phyloP scores from a whole-genome alignment of 805 yeast genomes.

The Citeromyces nyonsensis region DNA sequence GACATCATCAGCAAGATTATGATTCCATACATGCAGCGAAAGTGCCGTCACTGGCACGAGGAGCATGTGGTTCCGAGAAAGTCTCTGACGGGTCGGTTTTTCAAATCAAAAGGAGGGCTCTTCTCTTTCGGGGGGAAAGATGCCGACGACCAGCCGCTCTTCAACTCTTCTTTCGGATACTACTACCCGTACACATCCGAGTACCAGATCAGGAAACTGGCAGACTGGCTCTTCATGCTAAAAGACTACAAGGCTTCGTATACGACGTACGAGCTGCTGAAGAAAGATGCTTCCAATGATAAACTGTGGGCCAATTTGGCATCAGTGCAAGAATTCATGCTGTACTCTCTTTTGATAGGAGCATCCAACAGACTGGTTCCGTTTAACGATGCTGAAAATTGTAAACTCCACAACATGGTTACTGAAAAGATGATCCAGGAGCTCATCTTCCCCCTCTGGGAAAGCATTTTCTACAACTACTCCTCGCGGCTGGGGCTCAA shows the following conservation, averaged over 20 bases:
- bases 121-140: not conserved
- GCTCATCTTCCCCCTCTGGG: conserved; percentile 44
- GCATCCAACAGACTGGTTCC: conserved; percentile 29
- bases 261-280: conserved; percentile 66
- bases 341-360: conserved; percentile 54
- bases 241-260: conserved; percentile 79
- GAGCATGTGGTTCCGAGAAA: conserved; percentile 62
- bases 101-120: conserved; percentile 13
- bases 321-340: conserved; percentile 79
- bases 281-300: conserved; percentile 62
- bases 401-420: conserved; percentile 10
- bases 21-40: conserved; percentile 76
- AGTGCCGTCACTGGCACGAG: conserved; percentile 77
- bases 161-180: conserved; percentile 33
- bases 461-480: conserved; percentile 61
- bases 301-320: conserved; percentile 75
- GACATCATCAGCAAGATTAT: conserved; percentile 34
- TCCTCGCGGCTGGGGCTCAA: conserved; percentile 55
- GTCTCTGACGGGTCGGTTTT: conserved; percentile 61
- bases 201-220: conserved; percentile 63
- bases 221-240: conserved; percentile 88
- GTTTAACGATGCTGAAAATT: conserved; percentile 10
- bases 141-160: conserved; percentile 14
- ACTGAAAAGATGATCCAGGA: conserved; percentile 33
- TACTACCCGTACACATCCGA: conserved; percentile 55